Evolutionary conservation across 2,329 filamentous ascomycete species (phyloP), one percentile per base, ranked within the genome.

Genomic region (Truncatella angustata): DNA sequence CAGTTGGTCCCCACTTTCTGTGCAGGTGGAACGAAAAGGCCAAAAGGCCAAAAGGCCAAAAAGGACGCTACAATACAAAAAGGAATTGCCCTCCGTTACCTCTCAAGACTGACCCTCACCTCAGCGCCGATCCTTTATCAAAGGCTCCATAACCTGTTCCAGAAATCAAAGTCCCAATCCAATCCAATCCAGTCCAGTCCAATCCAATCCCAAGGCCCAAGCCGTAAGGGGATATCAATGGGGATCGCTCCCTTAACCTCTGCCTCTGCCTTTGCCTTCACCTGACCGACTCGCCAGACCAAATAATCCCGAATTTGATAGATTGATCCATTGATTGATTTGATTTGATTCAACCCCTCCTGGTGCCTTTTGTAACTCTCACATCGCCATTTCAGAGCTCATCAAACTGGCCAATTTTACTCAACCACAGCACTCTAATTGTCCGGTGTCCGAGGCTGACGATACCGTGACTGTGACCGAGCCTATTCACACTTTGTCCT

Each of bases 81-180:
- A 47, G 49, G 46, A 53, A 53, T 49, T 48, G 40, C 21, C 24
- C 44, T 49, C 51, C 50, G 49, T 43, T 49, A 35, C 28, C 51
- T n/a, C n/a, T n/a, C n/a, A n/a, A n/a, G n/a, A n/a, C n/a, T n/a
- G n/a, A n/a, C n/a, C n/a, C n/a, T n/a, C n/a, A n/a, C n/a, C 37
- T 52, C 53, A 49, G 39, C 45, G 53, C 45, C 53, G 53, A 54
- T 54, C 53, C 53, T 51, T 54, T 52, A 52, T 52, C 53, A 54
- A n/a, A 26, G 45, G 37, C 49, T 45, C 53, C 42, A 52, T 44
- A 45, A n/a, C 49, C 39, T 50, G 52, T 54, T 50, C 49, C 51
- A 53, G 46, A 53, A 43, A 42, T 48, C n/a, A n/a, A n/a, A n/a
- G n/a, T n/a, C n/a, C n/a, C n/a, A n/a, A n/a, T n/a, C n/a, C n/a